Evolutionary conservation across 768 basidiomycete genomes (phyloP), one percentile per base, ranked within the genome.

Genomic region (Strobilomyces confusus): DNA sequence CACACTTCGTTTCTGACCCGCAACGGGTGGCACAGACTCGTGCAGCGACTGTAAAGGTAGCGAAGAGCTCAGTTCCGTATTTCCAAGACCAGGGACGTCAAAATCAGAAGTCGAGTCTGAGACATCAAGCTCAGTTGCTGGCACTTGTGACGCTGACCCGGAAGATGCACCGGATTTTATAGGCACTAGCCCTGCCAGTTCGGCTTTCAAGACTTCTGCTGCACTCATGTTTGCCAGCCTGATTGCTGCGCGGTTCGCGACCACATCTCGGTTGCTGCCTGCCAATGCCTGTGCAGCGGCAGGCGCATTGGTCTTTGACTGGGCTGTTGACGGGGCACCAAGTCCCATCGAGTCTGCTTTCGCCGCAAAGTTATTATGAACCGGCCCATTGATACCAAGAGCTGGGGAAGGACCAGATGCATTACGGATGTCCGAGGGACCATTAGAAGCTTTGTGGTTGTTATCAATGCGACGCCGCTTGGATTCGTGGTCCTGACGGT

Each of bases 141-240:
- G 77, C 56, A 75, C 76, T 52, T 76, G 59, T 45, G 48, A 15
- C 14, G 49, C 11, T 23, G 61, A 46, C 36, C 58, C 45, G 19
- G 67, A 61, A 44, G 65, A 66, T 53, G 64, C 63, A 20, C 70
- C 66, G 14, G 70, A 59, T 59, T 75, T 77, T 47, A 74, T 67
- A 13, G 79, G 74, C 49, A 70, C 58, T 42, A 76, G 65, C 20
- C 83, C 81, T 58, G 85, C 80, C 58, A 98, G 71, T 71, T 98
- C 92, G 48, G 92, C 93, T 73, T 92, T 95, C 63, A 98, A 77
- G 69, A 87, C 81, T 68, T 98, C 92, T 51, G 95, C 95, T 42
- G 95, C 95, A 75, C 84, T 92, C 84, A 98, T 83, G 67, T 98
- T 98, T 26, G 95, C 95, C 82, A 95, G 86, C 55, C 95, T 84